Evolutionary conservation across 2,329 filamentous ascomycete genomes (phyloP).

Genomic region (Diplodia mutila): DNA sequence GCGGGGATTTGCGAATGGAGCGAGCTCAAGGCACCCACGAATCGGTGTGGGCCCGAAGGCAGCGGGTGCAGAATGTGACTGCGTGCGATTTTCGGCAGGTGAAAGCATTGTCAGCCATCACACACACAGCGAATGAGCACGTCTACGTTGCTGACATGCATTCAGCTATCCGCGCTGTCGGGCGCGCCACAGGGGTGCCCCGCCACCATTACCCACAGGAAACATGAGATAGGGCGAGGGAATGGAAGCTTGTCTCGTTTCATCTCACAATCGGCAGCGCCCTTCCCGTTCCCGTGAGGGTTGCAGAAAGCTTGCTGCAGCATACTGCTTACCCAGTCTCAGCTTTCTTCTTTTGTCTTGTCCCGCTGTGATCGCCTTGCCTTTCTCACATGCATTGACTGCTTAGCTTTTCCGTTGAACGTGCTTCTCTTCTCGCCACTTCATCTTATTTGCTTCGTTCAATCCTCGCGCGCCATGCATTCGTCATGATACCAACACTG

Average conservation of each 20-base stretch:
- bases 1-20: not conserved
- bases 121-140: not conserved
- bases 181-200: not conserved
- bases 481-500: not conserved
- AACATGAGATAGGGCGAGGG: not conserved
- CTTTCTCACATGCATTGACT: not conserved
- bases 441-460: not conserved
- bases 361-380: not conserved
- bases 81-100: not conserved
- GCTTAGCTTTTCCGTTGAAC: not conserved
- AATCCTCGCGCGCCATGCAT: not conserved
- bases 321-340: not conserved
- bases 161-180: not conserved
- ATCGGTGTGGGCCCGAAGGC: not conserved
- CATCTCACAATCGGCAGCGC: not conserved
- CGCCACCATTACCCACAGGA: not conserved
- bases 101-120: not conserved
- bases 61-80: not conserved
- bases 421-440: not conserved
- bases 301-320: not conserved
- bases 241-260: not conserved
- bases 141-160: not conserved
- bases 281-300: not conserved
- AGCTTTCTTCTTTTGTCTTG: not conserved
- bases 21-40: not conserved